Evolutionary conservation across 306 rosid species (phyloP).

Genomic region (Malus sieversii): DNA sequence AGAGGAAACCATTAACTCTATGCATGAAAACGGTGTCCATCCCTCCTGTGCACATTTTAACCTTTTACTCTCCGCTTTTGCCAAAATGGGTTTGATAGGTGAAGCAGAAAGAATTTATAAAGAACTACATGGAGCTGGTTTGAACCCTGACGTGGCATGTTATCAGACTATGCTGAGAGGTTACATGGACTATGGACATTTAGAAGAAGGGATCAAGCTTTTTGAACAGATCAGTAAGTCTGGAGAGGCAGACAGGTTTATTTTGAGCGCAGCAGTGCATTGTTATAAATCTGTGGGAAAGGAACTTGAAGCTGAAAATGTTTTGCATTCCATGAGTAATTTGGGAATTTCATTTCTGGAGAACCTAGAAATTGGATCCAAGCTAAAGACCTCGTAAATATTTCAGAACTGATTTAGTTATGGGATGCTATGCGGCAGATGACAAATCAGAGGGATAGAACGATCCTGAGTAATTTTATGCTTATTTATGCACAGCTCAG

Average conservation of each 20-base stretch:
- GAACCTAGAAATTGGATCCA: conserved; percentile 55
- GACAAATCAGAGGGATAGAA: not conserved
- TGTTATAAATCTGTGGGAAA: conserved; percentile 49
- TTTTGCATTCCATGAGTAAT: conserved; percentile 49
- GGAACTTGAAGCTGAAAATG: conserved; percentile 41
- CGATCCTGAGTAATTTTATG: not conserved
- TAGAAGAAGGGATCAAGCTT: conserved; percentile 57
- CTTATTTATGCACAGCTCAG: not conserved
- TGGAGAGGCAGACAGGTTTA: conserved; percentile 48
- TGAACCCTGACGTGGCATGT: conserved; percentile 59
- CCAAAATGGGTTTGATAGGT: conserved; percentile 50
- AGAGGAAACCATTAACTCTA: conserved; percentile 47
- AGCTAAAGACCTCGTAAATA: conserved; percentile 13
- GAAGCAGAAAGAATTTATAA: conserved; percentile 70
- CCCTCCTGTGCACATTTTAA: conserved; percentile 70
- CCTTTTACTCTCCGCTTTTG: conserved; percentile 50
- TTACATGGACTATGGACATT: conserved; percentile 53
- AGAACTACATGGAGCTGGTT: conserved; percentile 38
- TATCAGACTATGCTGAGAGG: conserved; percentile 61
- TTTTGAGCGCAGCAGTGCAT: conserved; percentile 76
- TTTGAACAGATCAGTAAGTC: conserved; percentile 43
- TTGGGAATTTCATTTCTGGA: conserved; percentile 45
- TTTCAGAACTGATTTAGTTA: not conserved
- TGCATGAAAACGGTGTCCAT: conserved; percentile 51
- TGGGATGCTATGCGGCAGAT: not conserved